Conservation (phyloP, 192 early-diverging fungal genomes). For the Coemansia biformis region DNA sequence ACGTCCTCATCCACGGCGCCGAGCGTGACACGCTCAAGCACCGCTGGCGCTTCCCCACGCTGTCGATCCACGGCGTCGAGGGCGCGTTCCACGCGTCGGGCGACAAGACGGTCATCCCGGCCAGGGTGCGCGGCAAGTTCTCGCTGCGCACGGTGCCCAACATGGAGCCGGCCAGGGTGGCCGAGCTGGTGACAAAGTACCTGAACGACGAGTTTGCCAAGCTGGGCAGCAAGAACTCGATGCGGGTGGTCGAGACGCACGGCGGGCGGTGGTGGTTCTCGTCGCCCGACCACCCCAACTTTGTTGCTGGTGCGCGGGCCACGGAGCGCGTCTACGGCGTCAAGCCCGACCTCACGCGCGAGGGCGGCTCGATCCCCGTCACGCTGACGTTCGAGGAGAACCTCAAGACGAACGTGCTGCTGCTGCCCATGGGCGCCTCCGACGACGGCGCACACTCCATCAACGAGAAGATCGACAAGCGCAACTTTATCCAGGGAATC, state of each 20-base stretch:
- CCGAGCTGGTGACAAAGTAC: slow-evolving; percentile 66
- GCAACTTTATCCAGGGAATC: slow-evolving; percentile 93
- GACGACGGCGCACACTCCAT: slow-evolving; percentile 97
- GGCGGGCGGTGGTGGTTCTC: slow-evolving; percentile 90
- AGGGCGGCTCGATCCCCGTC: slow-evolving; percentile 97
- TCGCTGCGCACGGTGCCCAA: slow-evolving; percentile 94
- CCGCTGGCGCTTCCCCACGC: slow-evolving; percentile 92
- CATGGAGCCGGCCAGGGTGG: slow-evolving; percentile 80
- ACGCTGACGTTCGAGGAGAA: slow-evolving; percentile 97
- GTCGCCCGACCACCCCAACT: slow-evolving; percentile 88
- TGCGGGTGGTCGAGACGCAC: slow-evolving; percentile 69
- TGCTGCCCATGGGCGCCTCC: slow-evolving; percentile 91
- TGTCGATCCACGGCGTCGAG: slow-evolving; percentile 96
- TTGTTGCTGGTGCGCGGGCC: slow-evolving; percentile 84
- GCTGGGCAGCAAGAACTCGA: slow-evolving; percentile 81
- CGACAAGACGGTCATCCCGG: slow-evolving; percentile 96
- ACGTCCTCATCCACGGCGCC: slow-evolving; percentile 70
- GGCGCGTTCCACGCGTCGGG: slow-evolving; percentile 92
- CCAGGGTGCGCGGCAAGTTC: slow-evolving; percentile 95
- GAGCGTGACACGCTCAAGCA: slow-evolving; percentile 80
- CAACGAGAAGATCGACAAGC: slow-evolving; percentile 92
- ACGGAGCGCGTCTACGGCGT: slow-evolving; percentile 86
- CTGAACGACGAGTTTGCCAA: slow-evolving; percentile 83
- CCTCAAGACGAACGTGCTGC: slow-evolving; percentile 79
- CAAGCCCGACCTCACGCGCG: slow-evolving; percentile 93